Conservation (phyloP, 768 basidiomycete genomes). For the Pleurotus salmoneostramineus region DNA sequence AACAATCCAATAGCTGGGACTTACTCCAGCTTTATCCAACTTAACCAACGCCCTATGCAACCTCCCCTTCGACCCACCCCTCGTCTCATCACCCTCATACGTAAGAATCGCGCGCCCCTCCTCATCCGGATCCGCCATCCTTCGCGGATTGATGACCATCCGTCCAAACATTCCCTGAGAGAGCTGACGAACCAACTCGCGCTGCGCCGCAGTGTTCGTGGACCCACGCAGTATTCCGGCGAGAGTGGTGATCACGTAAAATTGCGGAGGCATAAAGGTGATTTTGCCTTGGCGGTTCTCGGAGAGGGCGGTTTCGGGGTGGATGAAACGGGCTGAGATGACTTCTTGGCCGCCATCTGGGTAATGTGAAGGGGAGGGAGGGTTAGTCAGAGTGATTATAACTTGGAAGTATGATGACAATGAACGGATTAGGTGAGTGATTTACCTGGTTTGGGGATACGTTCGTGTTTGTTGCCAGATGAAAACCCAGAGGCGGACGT, state of each 20-base stretch:
- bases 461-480: slow-evolving; percentile 51
- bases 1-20: slow-evolving; percentile 14
- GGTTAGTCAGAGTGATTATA: too few relatives aligned
- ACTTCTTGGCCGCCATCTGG: slow-evolving; percentile 68
- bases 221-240: slow-evolving; percentile 44
- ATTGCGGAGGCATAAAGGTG: slow-evolving; percentile 71
- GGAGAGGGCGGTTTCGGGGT: slow-evolving; percentile 46
- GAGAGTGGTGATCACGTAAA: slow-evolving; percentile 63
- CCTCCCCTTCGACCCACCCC: slow-evolving; percentile 56
- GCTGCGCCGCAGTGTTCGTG: slow-evolving; percentile 39
- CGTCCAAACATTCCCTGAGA: slow-evolving; percentile 55
- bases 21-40: slow-evolving; percentile 46
- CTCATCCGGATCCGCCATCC: slow-evolving; percentile 31
- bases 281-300: slow-evolving; percentile 50
- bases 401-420: too few relatives aligned
- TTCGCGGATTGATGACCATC: slow-evolving; percentile 55
- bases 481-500: slow-evolving; percentile 43
- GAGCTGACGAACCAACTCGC: slow-evolving; percentile 38
- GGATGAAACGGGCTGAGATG: slow-evolving; percentile 62
- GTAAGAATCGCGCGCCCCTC: slow-evolving; percentile 47
- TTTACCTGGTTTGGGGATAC: slow-evolving; percentile 54
- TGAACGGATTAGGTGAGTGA: background rate
- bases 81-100: slow-evolving; percentile 69
- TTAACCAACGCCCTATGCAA: slow-evolving; percentile 55
- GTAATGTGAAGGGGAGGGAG: background rate